These are phyloP conservation scores for Lavandula angustifolia DNA, from an alignment of 257 asterid genomes.

Conservation along the genomic window DNA sequence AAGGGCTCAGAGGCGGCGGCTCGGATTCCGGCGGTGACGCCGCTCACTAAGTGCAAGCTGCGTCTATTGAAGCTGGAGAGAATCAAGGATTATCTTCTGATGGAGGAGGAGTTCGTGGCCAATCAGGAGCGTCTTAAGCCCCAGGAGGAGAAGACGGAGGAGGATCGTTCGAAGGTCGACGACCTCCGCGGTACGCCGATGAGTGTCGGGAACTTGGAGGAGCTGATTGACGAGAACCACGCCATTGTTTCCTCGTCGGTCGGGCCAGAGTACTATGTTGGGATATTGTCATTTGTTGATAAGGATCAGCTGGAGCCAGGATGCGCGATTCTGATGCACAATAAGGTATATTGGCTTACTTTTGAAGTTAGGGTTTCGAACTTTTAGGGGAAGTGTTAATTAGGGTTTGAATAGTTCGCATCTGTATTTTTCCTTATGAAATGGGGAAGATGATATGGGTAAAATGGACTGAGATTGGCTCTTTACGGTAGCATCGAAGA, in stretches of 20 bases:
- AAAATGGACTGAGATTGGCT: too few species aligned
- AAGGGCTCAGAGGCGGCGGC: constrained; percentile 88
- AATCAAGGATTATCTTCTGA: constrained; percentile 70
- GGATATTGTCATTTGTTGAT: constrained; percentile 83
- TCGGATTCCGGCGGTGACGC: constrained; percentile 75
- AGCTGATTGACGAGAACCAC: constrained; percentile 90
- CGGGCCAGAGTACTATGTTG: constrained; percentile 90
- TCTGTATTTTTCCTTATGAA: too few species aligned
- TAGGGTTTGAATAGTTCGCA: constrained; percentile 17
- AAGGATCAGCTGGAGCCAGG: constrained; percentile 97
- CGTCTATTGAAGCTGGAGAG: constrained; percentile 73
- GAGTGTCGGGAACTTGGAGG: constrained; percentile 92
- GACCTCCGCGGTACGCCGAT: constrained; percentile 85
- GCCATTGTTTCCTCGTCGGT: constrained; percentile 83
- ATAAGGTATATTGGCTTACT: constrained; percentile 51
- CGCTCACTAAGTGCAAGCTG: constrained; percentile 73
- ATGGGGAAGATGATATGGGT: too few species aligned
- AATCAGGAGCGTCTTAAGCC: constrained; percentile 89
- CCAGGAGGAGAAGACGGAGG: constrained; percentile 96
- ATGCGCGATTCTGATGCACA: constrained; percentile 90
- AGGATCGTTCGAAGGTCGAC: constrained; percentile 85
- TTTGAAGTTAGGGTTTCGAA: constrained; percentile 10
- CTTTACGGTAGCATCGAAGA: too few species aligned
- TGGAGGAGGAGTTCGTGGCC: constrained; percentile 95
- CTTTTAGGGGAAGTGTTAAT: constrained; percentile 14